Evolutionary conservation across 805 yeast species (phyloP).

Genomic region (Wickerhamiella kurtzmanii): DNA sequence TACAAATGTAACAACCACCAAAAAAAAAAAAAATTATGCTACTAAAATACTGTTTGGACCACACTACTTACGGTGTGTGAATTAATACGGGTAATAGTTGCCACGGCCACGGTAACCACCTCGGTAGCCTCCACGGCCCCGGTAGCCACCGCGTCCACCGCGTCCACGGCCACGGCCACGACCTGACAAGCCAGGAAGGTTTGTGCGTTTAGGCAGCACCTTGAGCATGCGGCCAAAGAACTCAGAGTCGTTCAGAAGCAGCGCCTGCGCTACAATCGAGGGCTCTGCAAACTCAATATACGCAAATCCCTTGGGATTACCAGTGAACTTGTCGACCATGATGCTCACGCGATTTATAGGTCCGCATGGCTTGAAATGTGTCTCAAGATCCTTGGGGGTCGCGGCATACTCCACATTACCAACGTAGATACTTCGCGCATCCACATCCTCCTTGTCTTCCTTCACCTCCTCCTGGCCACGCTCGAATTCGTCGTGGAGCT

Average conservation of each 20-base stretch:
- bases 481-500: conserved; percentile 39
- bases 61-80: too few species aligned
- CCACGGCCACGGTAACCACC: conserved; percentile 29
- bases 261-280: conserved; percentile 49
- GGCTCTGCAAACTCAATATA: conserved; percentile 70
- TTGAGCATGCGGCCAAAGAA: conserved; percentile 61
- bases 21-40: too few species aligned
- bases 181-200: conserved; percentile 58
- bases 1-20: conserved; percentile 6
- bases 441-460: conserved; percentile 52
- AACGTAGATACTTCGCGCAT: conserved; percentile 62
- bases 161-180: conserved; percentile 37
- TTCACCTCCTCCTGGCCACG: conserved; percentile 30
- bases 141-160: conserved; percentile 27
- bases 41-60: too few species aligned
- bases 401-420: conserved; percentile 75
- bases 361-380: conserved; percentile 58
- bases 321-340: conserved; percentile 47
- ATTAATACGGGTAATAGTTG: conserved; percentile 34
- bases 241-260: conserved; percentile 47
- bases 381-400: conserved; percentile 66
- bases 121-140: conserved; percentile 27
- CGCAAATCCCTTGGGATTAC: conserved; percentile 79
- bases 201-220: conserved; percentile 67
- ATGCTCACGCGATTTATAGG: conserved; percentile 70